A percentile compares a stretch with the other conserved stretches of the same genome.
These are phyloP conservation scores for Astragalus glycyphyllos DNA, from an alignment of 306 rosid genomes.

Conservation along the genomic window DNA sequence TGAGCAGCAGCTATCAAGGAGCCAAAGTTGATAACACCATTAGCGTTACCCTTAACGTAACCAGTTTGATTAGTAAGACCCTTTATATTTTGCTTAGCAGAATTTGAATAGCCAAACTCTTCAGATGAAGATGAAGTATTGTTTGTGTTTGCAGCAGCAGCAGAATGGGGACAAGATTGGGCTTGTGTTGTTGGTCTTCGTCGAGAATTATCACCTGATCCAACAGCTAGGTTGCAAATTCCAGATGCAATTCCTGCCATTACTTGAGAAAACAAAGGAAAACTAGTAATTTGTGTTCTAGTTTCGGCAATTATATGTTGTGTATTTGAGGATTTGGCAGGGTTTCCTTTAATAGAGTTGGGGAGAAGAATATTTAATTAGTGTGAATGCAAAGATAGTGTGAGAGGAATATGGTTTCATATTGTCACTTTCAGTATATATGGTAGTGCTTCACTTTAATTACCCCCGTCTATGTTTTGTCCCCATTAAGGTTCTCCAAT, in stretches of 20 bases:
- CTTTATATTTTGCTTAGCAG: conserved; percentile 38
- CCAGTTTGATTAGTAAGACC: conserved; percentile 55
- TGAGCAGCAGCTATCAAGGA: background rate
- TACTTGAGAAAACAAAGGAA: background rate
- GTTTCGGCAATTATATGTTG: too few species aligned
- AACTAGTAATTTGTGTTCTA: too few species aligned
- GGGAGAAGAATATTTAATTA: background rate
- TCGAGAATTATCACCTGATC: conserved; percentile 17
- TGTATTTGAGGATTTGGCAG: conserved; percentile 1
- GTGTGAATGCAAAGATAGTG: conserved; percentile 37
- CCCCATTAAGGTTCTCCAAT: background rate
- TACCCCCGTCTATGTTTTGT: background rate
- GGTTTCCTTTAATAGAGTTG: conserved; percentile 37
- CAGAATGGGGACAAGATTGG: too few species aligned
- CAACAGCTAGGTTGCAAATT: conserved; percentile 43
- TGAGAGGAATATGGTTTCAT: conserved; percentile 26
- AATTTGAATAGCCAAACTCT: conserved; percentile 18
- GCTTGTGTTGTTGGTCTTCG: conserved; percentile 16
- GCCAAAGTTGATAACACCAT: conserved; percentile 53
- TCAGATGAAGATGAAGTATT: background rate
- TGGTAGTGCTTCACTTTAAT: background rate
- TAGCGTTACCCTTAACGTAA: conserved; percentile 51
- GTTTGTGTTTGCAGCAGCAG: conserved; percentile 32
- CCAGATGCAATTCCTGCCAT: conserved; percentile 51
- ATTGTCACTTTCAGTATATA: background rate